Evolutionary conservation across 2,329 filamentous ascomycete species (phyloP).

Genomic region (Scedosporium boydii): DNA sequence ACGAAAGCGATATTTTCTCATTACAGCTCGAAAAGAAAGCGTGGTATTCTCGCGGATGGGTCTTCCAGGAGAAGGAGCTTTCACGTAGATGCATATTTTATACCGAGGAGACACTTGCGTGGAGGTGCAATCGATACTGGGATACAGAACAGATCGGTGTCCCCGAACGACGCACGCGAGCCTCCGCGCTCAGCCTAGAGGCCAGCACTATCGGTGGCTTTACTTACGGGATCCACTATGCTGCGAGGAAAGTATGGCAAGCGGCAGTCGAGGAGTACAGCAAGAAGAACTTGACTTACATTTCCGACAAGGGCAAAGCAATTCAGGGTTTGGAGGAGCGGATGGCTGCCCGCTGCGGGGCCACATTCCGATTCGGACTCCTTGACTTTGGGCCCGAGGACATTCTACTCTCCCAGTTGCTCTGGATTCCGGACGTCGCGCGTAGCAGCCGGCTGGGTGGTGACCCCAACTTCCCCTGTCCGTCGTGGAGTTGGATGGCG

Average conservation of each 20-base stretch:
- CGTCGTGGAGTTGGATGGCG: constrained; percentile 1
- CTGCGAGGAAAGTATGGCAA: neutral
- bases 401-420: neutral
- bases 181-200: neutral
- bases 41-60: constrained; percentile 26
- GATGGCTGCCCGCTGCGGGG: neutral
- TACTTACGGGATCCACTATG: neutral
- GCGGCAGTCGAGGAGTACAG: neutral
- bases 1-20: neutral
- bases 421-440: neutral
- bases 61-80: constrained; percentile 26
- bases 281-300: neutral
- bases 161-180: neutral
- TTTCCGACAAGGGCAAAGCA: neutral
- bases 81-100: constrained; percentile 20
- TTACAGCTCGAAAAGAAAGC: neutral
- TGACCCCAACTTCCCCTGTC: neutral
- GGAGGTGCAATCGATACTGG: constrained; percentile 1
- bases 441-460: neutral
- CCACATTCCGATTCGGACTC: constrained; percentile 2
- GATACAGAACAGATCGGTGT: neutral
- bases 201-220: neutral
- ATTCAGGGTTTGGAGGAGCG: neutral
- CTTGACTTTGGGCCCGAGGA: neutral
- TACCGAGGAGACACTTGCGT: neutral